Evolutionary conservation across 2,329 filamentous ascomycete species (phyloP), one percentile per base, ranked within the genome.

Genomic region (Talaromyces rugulosus): DNA sequence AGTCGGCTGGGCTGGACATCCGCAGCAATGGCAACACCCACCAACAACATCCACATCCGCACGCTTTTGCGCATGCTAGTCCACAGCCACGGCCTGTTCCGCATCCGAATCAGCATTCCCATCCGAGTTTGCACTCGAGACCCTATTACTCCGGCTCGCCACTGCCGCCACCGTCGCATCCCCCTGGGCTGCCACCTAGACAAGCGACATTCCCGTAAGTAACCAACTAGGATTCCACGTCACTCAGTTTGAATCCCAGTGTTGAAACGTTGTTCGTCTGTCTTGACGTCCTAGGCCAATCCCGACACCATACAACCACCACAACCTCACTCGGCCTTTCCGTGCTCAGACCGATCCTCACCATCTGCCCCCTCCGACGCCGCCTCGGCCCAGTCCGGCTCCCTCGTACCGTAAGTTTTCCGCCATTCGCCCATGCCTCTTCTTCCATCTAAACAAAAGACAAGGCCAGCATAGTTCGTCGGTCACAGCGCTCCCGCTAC

Each of bases 141-240:
- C 4, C 14, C 18, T 53, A 31, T 11, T 31, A 31, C 14, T 8
- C 50, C 27, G 6, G 27, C 16, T 31, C 50, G 50, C 50, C 50
- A 18, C 50, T n/a, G 18, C 50, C 50, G 50, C 50, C 50, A 53
- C 27, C 50, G 14, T 31, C 50, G 16, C 16, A 53, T 53, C 57
- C 61, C 6, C 56, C 51, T 30, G 36, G 31, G 47, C 56, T 56
- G 23, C 62, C 58, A 4, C 16, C 55, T 34, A 58, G 62, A 36
- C 58, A 51, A 52, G 16, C 54, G 23, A 63, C 62, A 50, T 50
- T 53, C 52, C 58, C 61, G 62, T 63, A 61, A 63, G 62, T 63
- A 36, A n/a, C 52, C 28, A 60, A 16, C 47, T 60, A 56, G 40
- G 9, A 27, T 42, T 42, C 9, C 44, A 56, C 5, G 28, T 56